Evolutionary conservation across 2,329 filamentous ascomycete species (phyloP).

Genomic region (Esteya vermicola): DNA sequence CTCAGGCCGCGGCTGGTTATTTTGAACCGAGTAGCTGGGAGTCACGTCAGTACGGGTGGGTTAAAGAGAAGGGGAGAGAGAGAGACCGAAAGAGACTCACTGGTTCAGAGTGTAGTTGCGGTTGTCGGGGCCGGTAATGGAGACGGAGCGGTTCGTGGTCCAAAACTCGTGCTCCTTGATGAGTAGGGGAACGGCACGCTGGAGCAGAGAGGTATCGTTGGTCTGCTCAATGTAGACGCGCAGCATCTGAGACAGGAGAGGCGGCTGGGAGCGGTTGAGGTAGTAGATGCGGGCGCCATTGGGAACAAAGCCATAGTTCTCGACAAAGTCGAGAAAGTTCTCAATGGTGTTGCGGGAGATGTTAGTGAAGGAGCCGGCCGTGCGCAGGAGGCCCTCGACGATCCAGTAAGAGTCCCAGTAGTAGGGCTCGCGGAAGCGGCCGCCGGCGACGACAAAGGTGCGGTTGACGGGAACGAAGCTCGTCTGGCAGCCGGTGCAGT

Average conservation of each 20-base stretch:
- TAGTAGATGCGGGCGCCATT: slow-evolving; percentile 54
- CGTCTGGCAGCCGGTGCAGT: slow-evolving; percentile 45
- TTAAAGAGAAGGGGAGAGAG: background rate
- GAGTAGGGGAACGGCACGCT: slow-evolving; percentile 46
- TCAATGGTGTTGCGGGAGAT: slow-evolving; percentile 55
- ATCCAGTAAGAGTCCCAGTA: slow-evolving; percentile 64
- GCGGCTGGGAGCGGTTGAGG: slow-evolving; percentile 53
- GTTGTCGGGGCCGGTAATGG: slow-evolving; percentile 27
- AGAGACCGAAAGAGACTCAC: slow-evolving; percentile 19
- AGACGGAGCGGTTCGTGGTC: slow-evolving; percentile 43
- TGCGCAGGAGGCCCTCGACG: slow-evolving; percentile 49
- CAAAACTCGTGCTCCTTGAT: slow-evolving; percentile 52
- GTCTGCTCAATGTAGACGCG: slow-evolving; percentile 49
- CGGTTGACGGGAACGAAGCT: slow-evolving; percentile 54
- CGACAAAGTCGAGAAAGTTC: slow-evolving; percentile 54
- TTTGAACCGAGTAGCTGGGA: slow-evolving; percentile 44
- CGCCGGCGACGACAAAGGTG: slow-evolving; percentile 56
- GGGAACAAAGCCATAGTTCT: slow-evolving; percentile 50
- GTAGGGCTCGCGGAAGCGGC: slow-evolving; percentile 57
- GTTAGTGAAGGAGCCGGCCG: slow-evolving; percentile 45
- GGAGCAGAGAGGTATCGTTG: slow-evolving; percentile 45
- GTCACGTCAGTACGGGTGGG: no score
- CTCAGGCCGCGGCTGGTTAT: slow-evolving; percentile 53
- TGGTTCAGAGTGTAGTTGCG: slow-evolving; percentile 41
- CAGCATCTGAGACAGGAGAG: slow-evolving; percentile 52